These are phyloP conservation scores for Zymoseptoria brevis DNA, from an alignment of 2,329 filamentous ascomycete species.

Conservation along the genomic window DNA sequence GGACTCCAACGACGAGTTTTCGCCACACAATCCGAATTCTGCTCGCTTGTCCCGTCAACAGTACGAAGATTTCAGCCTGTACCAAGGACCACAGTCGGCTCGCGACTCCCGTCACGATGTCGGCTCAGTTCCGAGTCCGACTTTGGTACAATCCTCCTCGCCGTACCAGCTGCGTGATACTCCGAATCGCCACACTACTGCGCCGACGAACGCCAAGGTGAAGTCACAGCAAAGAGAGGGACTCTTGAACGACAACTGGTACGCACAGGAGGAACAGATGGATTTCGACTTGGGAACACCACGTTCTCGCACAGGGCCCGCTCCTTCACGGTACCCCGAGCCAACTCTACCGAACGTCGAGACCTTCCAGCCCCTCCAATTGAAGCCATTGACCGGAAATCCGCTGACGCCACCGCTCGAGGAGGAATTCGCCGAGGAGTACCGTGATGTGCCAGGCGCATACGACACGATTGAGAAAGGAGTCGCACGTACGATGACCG, in stretches of 20 bases:
- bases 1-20: constrained; percentile 53
- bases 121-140: constrained; percentile 1
- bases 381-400: constrained; percentile 40
- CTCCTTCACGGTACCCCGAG: constrained; percentile 3
- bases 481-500: constrained; percentile 28
- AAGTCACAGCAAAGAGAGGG: constrained; percentile 27
- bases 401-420: constrained; percentile 35
- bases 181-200: constrained; percentile 10
- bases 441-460: constrained; percentile 6
- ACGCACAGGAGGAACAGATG: constrained; percentile 29
- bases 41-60: constrained; percentile 49
- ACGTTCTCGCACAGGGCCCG: constrained; percentile 2
- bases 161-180: constrained; percentile 3
- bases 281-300: constrained; percentile 22
- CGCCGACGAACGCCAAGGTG: constrained; percentile 14
- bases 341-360: constrained; percentile 14
- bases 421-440: constrained; percentile 7
- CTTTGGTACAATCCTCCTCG: neutral
- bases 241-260: constrained; percentile 43
- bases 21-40: constrained; percentile 42
- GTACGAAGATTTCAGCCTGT: constrained; percentile 32
- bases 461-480: constrained; percentile 11
- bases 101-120: constrained; percentile 33
- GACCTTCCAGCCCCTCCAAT: constrained; percentile 14
- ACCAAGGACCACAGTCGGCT: constrained; percentile 27